Percentiles rank a stretch among this genome's conserved stretches.
Conservation (phyloP, 2,329 filamentous ascomycete genomes). For the Colletotrichum sp. region DNA sequence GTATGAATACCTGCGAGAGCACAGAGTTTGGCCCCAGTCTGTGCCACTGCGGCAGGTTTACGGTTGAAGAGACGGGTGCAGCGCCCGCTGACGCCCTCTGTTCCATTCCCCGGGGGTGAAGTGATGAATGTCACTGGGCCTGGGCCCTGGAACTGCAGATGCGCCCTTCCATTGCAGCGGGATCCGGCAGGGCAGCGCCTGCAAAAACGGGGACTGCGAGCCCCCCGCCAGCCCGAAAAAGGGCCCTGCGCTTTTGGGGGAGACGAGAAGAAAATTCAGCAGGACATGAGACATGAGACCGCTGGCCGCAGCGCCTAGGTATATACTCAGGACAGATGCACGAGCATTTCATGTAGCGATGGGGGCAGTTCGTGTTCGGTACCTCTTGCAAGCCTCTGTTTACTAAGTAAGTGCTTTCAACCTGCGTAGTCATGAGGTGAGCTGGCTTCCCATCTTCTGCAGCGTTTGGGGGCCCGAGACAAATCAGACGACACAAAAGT, state of each 20-base stretch:
- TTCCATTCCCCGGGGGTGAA: neutral
- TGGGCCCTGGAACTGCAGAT: neutral
- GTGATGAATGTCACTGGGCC: neutral
- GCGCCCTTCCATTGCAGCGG: neutral
- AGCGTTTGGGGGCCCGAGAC: neutral
- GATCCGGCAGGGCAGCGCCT: neutral
- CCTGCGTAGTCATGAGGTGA: neutral
- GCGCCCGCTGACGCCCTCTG: neutral
- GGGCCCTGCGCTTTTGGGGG: neutral
- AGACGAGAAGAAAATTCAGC: neutral
- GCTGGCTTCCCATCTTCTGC: neutral
- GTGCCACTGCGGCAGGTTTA: neutral
- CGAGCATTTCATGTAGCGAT: neutral
- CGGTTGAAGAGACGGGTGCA: neutral
- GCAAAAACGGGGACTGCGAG: conserved; percentile 7
- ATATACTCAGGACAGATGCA: neutral
- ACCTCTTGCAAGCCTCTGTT: neutral
- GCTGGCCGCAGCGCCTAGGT: neutral
- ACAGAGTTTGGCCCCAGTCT: conserved; percentile 22
- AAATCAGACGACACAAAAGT: neutral
- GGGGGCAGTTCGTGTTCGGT: neutral
- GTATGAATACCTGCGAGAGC: conserved; percentile 2
- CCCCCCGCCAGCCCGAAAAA: conserved; percentile 11
- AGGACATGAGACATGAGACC: neutral
- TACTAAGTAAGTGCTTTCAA: neutral